A percentile compares a stretch with the other conserved stretches of the same genome.
phyloP scores from a whole-genome alignment of 2,329 filamentous ascomycete species.

The Fusarium sublunatum region DNA sequence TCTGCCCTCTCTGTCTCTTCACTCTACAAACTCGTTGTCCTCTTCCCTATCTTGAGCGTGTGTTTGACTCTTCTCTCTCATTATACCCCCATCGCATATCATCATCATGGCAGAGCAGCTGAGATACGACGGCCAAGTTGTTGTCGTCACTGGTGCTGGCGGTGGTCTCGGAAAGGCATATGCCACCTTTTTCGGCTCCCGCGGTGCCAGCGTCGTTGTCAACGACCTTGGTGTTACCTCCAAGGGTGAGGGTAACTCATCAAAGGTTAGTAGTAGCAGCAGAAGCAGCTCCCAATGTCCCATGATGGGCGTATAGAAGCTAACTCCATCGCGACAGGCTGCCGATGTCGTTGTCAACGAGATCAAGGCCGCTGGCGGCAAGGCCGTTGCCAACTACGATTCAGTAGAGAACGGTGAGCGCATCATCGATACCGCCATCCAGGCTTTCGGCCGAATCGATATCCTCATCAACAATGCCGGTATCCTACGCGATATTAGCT shows the following conservation, averaged over 20 bases:
- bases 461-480: constrained; percentile 98
- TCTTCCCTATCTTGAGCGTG: constrained; percentile 32
- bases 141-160: constrained; percentile 84
- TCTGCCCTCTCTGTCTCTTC: background rate
- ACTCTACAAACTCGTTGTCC: constrained; percentile 9
- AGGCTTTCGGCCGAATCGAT: constrained; percentile 87
- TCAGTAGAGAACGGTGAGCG: constrained; percentile 90
- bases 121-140: constrained; percentile 85
- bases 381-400: constrained; percentile 98
- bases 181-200: constrained; percentile 89
- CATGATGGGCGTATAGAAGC: constrained; percentile 13
- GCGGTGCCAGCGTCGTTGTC: constrained; percentile 94
- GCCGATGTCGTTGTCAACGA: constrained; percentile 86
- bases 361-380: constrained; percentile 88
- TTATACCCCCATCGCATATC: constrained; percentile 37
- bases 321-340: constrained; percentile 62
- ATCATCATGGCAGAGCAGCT: constrained; percentile 72
- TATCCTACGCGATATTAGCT: constrained; percentile 93
- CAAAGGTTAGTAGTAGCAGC: constrained; percentile 71
- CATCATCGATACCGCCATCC: constrained; percentile 90
- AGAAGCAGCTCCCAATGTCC: background rate
- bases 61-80: constrained; percentile 3
- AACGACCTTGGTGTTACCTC: constrained; percentile 95
- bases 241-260: constrained; percentile 89
- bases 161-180: constrained; percentile 84